Evolutionary conservation across 2,329 filamentous ascomycete species (phyloP).

Genomic region (Paracoccidioides brasiliensis): DNA sequence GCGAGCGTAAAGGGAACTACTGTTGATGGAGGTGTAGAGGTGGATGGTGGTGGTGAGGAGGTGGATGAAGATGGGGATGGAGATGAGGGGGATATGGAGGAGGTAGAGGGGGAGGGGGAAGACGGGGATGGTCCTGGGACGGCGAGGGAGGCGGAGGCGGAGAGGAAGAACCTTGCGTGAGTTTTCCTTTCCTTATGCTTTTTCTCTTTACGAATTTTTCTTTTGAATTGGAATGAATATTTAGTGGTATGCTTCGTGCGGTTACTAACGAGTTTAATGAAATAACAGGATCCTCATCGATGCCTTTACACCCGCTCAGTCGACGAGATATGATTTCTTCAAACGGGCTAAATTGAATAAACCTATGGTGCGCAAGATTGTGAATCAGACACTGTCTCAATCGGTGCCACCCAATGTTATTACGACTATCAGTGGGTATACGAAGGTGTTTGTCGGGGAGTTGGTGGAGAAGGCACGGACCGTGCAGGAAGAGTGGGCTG

Average conservation of each 20-base stretch:
- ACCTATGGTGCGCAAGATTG: constrained; percentile 41
- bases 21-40: constrained; percentile 21
- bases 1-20: constrained; percentile 18
- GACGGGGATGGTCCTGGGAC: constrained; percentile 33
- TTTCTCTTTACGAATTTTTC: not conserved
- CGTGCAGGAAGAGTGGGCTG: constrained; percentile 43
- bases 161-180: constrained; percentile 39
- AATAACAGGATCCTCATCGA: constrained; percentile 31
- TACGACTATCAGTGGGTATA: constrained; percentile 50
- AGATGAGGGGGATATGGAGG: constrained; percentile 37
- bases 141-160: constrained; percentile 39
- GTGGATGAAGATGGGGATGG: constrained; percentile 31
- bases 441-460: constrained; percentile 54
- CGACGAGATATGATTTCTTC: constrained; percentile 36
- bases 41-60: constrained; percentile 15
- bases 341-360: constrained; percentile 39
- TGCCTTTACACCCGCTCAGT: constrained; percentile 36
- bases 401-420: constrained; percentile 52
- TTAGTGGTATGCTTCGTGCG: not conserved
- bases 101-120: constrained; percentile 36
- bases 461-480: constrained; percentile 52
- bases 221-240: not conserved
- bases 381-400: constrained; percentile 55
- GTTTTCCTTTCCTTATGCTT: constrained; percentile 13
- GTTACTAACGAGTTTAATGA: too few species aligned